These are phyloP conservation scores for Candolleomyces efflorescens DNA, from an alignment of 768 basidiomycete genomes.

Conservation along the genomic window DNA sequence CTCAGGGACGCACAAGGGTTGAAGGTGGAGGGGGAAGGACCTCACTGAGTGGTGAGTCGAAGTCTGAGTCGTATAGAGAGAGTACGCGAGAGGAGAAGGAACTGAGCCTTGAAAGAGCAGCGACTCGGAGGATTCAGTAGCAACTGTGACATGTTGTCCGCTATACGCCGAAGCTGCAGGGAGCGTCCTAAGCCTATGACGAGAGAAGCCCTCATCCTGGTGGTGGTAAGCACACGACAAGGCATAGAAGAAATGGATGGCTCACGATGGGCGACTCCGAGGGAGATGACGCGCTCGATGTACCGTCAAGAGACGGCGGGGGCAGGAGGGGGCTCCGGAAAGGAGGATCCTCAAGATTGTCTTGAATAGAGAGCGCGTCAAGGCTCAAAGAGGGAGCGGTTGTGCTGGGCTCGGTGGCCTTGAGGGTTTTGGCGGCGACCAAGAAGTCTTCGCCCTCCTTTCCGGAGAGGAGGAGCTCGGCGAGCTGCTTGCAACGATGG, in stretches of 20 bases:
- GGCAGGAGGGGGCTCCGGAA: constrained; percentile 29
- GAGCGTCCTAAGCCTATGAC: background rate
- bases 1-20: background rate
- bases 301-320: constrained; percentile 10
- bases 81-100: background rate
- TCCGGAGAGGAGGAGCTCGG: constrained; percentile 46
- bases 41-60: background rate
- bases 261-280: background rate
- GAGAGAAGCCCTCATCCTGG: background rate
- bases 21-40: background rate
- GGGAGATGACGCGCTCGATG: background rate
- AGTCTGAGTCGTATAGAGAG: background rate
- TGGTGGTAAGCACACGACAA: background rate
- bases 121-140: background rate
- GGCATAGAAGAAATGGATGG: background rate
- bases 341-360: constrained; percentile 9
- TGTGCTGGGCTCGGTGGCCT: constrained; percentile 1
- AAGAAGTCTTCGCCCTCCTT: constrained; percentile 47
- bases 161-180: background rate
- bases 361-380: background rate
- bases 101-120: background rate
- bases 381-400: background rate
- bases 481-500: constrained; percentile 45
- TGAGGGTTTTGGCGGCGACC: constrained; percentile 36
- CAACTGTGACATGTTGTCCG: background rate